These are phyloP conservation scores for Aspergillus candidus DNA, from an alignment of 2,329 filamentous ascomycete genomes.

Conservation along the genomic window DNA sequence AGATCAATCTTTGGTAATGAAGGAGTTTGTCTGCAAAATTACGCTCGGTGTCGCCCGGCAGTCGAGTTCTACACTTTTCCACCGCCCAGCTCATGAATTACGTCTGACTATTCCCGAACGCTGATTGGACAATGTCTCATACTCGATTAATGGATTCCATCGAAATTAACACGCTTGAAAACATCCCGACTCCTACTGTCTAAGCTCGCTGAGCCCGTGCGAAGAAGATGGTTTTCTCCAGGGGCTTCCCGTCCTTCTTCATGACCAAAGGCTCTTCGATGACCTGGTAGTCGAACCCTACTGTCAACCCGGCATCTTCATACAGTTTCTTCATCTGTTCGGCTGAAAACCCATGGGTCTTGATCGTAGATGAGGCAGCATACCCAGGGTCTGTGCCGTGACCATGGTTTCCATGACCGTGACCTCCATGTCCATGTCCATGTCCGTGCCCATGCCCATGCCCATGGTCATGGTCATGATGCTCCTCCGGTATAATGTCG, in stretches of 20 bases:
- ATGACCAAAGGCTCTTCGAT: slow-evolving; percentile 49
- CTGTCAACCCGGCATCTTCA: slow-evolving; percentile 53
- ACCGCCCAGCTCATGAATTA: background rate
- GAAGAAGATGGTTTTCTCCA: slow-evolving; percentile 27
- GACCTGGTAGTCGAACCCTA: slow-evolving; percentile 53
- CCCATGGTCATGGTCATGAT: slow-evolving; percentile 22
- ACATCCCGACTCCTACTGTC: background rate
- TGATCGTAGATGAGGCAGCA: slow-evolving; percentile 49
- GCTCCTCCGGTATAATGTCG: slow-evolving; percentile 57
- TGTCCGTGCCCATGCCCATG: slow-evolving; percentile 22
- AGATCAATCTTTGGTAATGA: background rate
- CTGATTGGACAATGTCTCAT: slow-evolving; percentile 13
- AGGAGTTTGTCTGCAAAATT: too few relatives aligned
- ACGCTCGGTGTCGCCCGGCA: too few relatives aligned
- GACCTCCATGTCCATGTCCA: slow-evolving; percentile 33
- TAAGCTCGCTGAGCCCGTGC: slow-evolving; percentile 24
- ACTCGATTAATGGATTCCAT: slow-evolving; percentile 2
- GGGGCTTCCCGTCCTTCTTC: slow-evolving; percentile 17
- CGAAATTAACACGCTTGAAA: slow-evolving; percentile 1
- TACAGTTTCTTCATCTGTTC: slow-evolving; percentile 57
- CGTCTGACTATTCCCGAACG: slow-evolving; percentile 19
- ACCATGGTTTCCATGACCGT: slow-evolving; percentile 21
- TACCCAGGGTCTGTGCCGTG: slow-evolving; percentile 14
- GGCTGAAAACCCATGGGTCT: slow-evolving; percentile 60
- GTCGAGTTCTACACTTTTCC: too few relatives aligned